Evolutionary conservation across 345 rosid species (phyloP).

Genomic region (Euphorbia pulcherrima): DNA sequence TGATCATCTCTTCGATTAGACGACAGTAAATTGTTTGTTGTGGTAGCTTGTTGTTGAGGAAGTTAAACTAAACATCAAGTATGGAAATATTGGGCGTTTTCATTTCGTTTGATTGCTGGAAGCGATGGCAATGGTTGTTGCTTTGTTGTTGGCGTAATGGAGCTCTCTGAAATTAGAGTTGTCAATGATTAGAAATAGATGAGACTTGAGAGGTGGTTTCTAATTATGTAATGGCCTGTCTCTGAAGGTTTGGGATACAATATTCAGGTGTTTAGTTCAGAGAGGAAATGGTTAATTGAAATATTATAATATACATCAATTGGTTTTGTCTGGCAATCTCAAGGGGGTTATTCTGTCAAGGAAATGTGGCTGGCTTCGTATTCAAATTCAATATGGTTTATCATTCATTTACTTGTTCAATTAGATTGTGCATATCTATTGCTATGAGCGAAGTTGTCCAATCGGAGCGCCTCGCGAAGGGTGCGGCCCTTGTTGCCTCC

Average conservation of each 20-base stretch:
- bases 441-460: too few species aligned
- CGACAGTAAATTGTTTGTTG: background rate
- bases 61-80: background rate
- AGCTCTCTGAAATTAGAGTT: background rate
- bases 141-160: background rate
- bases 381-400: background rate
- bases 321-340: background rate
- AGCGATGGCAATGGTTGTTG: background rate
- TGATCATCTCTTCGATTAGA: background rate
- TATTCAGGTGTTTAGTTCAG: background rate
- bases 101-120: background rate
- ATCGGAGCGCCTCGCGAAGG: too few species aligned
- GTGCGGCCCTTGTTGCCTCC: too few species aligned
- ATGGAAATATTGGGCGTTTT: background rate
- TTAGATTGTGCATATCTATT: background rate
- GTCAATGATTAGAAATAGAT: background rate
- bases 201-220: background rate
- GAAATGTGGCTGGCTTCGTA: background rate
- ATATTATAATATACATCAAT: background rate
- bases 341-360: background rate
- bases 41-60: background rate
- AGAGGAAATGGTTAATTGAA: background rate
- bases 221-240: background rate
- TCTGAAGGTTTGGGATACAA: background rate
- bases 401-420: background rate